Conservation (phyloP, 345 rosid species). For the Gossypium arboreum region DNA sequence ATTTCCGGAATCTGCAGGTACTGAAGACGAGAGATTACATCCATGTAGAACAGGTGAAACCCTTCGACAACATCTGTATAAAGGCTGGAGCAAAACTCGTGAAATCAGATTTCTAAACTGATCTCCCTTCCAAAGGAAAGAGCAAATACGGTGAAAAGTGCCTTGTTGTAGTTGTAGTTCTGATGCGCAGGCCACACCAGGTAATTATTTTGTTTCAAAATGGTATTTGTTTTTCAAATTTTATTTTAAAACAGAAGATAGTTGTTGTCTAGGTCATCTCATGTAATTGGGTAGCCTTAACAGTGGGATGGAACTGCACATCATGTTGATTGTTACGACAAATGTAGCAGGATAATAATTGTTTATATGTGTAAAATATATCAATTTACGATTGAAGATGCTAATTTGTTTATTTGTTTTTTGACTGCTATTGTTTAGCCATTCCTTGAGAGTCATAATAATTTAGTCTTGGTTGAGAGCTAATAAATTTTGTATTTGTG, state of each 20-base stretch:
- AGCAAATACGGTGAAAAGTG: constrained; percentile 21
- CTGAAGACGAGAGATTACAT: constrained; percentile 87
- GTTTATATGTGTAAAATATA: constrained; percentile 19
- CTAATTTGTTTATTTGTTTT: constrained; percentile 20
- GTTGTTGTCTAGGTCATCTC: neutral
- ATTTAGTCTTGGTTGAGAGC: too few relatives aligned
- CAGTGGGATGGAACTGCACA: too few relatives aligned
- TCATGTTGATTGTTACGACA: neutral
- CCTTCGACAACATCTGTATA: constrained; percentile 24
- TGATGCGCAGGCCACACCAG: neutral
- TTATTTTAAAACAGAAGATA: neutral
- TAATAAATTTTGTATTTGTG: too few relatives aligned
- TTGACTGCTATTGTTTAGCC: neutral
- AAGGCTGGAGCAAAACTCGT: constrained; percentile 68
- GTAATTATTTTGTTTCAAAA: constrained; percentile 7
- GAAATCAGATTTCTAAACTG: constrained; percentile 72
- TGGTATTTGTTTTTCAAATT: neutral
- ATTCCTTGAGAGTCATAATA: too few relatives aligned
- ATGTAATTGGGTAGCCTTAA: neutral
- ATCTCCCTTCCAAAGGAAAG: constrained; percentile 22
- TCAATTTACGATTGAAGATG: constrained; percentile 27
- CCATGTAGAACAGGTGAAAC: constrained; percentile 76
- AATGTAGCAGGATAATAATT: constrained; percentile 7
- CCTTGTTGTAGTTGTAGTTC: constrained; percentile 22
- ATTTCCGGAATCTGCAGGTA: constrained; percentile 39